Base-by-base conservation (phyloP, 768 basidiomycete species). In the Xanthoconium stramineum region DNA sequence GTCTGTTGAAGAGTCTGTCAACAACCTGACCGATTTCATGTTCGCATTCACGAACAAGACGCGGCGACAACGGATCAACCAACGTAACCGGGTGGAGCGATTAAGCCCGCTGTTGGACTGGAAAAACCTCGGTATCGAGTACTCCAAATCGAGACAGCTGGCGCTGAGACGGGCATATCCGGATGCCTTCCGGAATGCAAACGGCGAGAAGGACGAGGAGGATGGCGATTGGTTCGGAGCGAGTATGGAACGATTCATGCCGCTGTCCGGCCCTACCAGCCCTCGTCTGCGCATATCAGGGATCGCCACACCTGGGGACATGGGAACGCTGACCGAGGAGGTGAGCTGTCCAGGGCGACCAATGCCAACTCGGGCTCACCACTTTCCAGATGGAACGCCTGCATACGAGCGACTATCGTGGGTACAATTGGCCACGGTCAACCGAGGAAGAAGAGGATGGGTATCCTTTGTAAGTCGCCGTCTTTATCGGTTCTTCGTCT, bases 81-180 rank as follows among this genome's bases (percentile, higher is more conserved):
- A 98, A 76, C 89, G 97, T 33, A 99, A 98, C 76, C 85, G 97
- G 42, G 96, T 98, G 52, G 97, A 99, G 70, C 84, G 97, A 29
- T 79, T 99, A 17, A 88, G 85, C 48, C 96, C 96, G 15, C 73
- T 99, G 54, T 78, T 99, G 57, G 97, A 99, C 71, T 98, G 97
- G 97, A 99, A 99, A 78, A 93, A 93, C 67, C 77, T 99, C 32
- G 97, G 97, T 3, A 83, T 98, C 59, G 97, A 99, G 73, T 99
- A 99, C 73, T 86, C 88, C 71, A 99, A 98, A 78, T 90, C 93
- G 28, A 78, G 97, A 40, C 94, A 96, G 73, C 76, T 98, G 50
- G 92, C 93, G 17, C 78, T 99, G 56, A 78, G 96, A 62, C 79
- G 96, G 35, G 97, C 96, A 15, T 98, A 99, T 70, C 97, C 97